Evolutionary conservation across 2,329 filamentous ascomycete genomes (phyloP).

Genomic region (Arthroderma uncinatum): DNA sequence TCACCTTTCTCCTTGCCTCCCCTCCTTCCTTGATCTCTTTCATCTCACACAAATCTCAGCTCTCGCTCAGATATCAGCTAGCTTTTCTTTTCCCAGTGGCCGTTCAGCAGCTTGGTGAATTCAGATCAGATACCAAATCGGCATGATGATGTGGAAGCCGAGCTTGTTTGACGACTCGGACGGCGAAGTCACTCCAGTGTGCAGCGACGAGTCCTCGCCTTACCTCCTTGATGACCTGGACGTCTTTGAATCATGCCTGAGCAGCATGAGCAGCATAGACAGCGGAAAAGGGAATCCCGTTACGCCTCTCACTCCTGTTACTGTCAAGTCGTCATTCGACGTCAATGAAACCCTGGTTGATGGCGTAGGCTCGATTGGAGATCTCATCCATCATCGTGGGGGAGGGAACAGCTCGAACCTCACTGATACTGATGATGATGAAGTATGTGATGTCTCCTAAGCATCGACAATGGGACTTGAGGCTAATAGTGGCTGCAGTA

Average conservation of each 20-base stretch:
- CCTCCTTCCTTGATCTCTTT: neutral
- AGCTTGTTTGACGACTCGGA: neutral
- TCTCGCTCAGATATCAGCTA: neutral
- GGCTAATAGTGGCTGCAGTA: neutral
- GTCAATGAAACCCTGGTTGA: conserved; percentile 9
- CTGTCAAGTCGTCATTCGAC: neutral
- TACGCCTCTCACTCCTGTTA: neutral
- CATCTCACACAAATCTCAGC: neutral
- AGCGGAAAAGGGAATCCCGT: neutral
- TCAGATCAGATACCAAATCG: neutral
- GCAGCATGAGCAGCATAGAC: neutral
- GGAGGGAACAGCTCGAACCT: neutral
- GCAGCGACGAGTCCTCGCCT: neutral
- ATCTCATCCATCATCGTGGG: conserved; percentile 10
- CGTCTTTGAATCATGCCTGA: conserved; percentile 3
- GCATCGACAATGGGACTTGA: neutral
- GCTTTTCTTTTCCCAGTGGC: neutral
- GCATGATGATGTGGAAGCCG: neutral
- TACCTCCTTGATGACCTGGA: conserved; percentile 3
- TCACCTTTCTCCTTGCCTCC: neutral
- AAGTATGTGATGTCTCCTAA: conserved; percentile 1
- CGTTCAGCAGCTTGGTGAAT: neutral
- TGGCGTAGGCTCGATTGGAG: conserved; percentile 10
- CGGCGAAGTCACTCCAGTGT: neutral
- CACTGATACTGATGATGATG: neutral